These are phyloP conservation scores for Epichloe uncinata DNA, from an alignment of 2,329 filamentous ascomycete species.

Conservation along the genomic window DNA sequence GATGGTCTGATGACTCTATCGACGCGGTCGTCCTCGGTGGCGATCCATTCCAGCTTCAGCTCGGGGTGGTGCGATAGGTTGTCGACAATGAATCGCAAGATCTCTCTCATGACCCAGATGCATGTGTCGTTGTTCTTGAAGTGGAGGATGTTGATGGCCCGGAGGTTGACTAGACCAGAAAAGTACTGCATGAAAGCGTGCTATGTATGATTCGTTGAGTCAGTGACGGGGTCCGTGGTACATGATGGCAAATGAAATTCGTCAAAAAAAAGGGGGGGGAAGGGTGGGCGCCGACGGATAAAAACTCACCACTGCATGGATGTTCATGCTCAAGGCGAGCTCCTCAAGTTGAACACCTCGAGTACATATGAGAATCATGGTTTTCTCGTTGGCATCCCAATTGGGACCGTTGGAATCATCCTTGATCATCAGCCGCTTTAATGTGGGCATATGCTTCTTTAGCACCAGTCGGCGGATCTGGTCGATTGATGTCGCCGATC, in stretches of 20 bases:
- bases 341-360: constrained; percentile 38
- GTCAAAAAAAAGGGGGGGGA: too few species aligned
- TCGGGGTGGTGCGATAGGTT: constrained; percentile 40
- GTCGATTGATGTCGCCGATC: constrained; percentile 36
- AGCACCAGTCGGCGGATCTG: constrained; percentile 45
- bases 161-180: constrained; percentile 31
- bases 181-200: constrained; percentile 45
- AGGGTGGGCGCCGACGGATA: too few species aligned
- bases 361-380: constrained; percentile 38
- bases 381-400: constrained; percentile 47
- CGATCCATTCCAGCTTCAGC: constrained; percentile 45
- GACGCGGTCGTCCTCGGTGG: constrained; percentile 37
- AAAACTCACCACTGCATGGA: constrained; percentile 36
- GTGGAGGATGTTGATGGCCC: constrained; percentile 40
- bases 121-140: constrained; percentile 44
- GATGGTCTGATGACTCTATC: constrained; percentile 34
- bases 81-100: constrained; percentile 45
- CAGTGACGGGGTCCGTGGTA: not conserved
- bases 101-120: constrained; percentile 42
- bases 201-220: constrained; percentile 25
- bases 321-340: constrained; percentile 41
- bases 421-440: constrained; percentile 47
- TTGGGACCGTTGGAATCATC: constrained; percentile 33
- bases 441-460: constrained; percentile 39
- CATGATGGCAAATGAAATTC: too few species aligned